Evolutionary conservation across 257 asterid species (phyloP), one percentile per base, ranked within the genome.

Genomic region (Euphrasia confusa): DNA sequence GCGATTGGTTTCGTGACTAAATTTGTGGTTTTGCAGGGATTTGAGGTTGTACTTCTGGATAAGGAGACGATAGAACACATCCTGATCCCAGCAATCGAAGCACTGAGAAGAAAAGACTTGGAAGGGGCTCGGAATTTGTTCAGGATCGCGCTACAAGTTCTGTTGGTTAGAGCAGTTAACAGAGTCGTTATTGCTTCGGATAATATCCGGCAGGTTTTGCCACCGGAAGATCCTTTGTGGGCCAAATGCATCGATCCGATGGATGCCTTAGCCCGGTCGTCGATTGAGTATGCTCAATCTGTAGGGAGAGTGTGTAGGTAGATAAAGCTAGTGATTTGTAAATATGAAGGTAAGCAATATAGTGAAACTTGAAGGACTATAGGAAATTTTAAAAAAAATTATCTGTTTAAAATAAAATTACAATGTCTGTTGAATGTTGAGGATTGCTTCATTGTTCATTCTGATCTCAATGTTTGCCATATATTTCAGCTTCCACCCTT

Each of bases 71-170:
- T 78, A 58, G 89, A 86, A 55, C 92, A 83, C 52, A 74, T 71
- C 0, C 63, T 87, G 55, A 62, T 73, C 59, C 95, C 94, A 35
- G 94, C 90, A 48, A 65, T 84, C 13, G 90, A 89, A 69, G 89
- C 97, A 42, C 28, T 77, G 61, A 72, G 54, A 75, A 65, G 78
- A 68, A 76, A 78, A n/a, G 97, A 84, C 74, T 68, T 67, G 2
- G 86, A 83, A 74, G 97, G 97, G 30, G 97, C 97, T 14, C 85
- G 70, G 28, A 84, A 78, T 73, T 71, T 86, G 79, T 69, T 84
- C 67, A 70, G 92, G 72, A 84, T 89, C 4, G 79, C 88, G 24
- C 56, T 87, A 35, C 88, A 81, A 21, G 79, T 87, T 64, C 85
- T 89, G 64, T 68, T 89, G 21, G 83, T 83, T 54, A 77, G 83